Evolutionary conservation across 495 filamentous ascomycete species (phyloP), one percentile per base, ranked within the genome.

Genomic region (Penicillium soppii): DNA sequence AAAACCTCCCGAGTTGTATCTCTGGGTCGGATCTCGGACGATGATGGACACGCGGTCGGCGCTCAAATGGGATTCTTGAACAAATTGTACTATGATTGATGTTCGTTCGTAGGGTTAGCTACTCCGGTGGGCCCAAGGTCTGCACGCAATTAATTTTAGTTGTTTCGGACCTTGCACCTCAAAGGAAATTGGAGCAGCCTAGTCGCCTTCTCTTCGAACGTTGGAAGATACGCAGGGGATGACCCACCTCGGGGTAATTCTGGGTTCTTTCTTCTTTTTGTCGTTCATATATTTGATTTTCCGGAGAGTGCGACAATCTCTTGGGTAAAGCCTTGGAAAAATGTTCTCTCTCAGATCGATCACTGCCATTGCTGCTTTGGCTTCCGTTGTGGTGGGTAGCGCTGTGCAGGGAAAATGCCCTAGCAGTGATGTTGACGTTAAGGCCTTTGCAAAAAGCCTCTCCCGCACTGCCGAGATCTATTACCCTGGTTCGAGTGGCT

Each of bases 401-500:
- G n/a, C 23, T 25, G 7, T 36, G 25, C 21, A 41, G 7, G 52
- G 52, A 12, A 26, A 26, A 29, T 43, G 45, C 30, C 32, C 52
- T 23, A 30, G 21, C 39, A n/a, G 21, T 16, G 45, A 50, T 50
- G 17, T 26, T 39, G 50, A 49, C 47, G 27, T 54, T 32, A 43
- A 49, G 29, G 47, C 51, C 5, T 52, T 72, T 25, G 57, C 33
- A 17, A 29, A 26, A 7, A 62, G 60, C 44, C 72, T 80, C n/a
- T 81, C 77, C 1, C 40, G 33, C 7, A 47, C 55, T 19, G 73
- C 77, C 16, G 53, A 74, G 40, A 56, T 82, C 19, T 80, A 75
- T 54, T 67, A 56, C 29, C 75, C 74, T 5, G 67, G 68, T 3
- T 72, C 75, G 16, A 59, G 45, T 15, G 65, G 61, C 7, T 83